These are phyloP conservation scores for Allium sativum DNA, from an alignment of 106 monocot genomes.

Conservation along the genomic window DNA sequence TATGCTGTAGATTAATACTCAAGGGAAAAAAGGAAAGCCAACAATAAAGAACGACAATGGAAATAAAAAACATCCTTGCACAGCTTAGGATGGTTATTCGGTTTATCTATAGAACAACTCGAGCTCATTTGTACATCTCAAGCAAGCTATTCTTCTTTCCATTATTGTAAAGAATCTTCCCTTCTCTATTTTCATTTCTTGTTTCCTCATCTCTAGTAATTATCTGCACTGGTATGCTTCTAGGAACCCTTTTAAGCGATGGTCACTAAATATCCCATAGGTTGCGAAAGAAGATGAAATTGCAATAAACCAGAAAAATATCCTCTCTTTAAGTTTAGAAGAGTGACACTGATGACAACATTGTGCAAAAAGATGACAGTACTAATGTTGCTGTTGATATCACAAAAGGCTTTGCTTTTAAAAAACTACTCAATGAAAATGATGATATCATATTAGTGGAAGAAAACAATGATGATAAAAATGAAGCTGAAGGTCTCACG, in stretches of 20 bases:
- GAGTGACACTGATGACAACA: background rate
- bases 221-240: slow-evolving; percentile 72
- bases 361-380: slow-evolving; percentile 13
- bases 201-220: slow-evolving; percentile 72
- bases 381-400: slow-evolving; percentile 5
- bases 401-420: background rate
- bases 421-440: slow-evolving; percentile 15
- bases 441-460: slow-evolving; percentile 4
- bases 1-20: background rate
- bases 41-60: slow-evolving; percentile 18
- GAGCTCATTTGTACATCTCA: slow-evolving; percentile 50
- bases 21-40: background rate
- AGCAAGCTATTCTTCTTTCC: slow-evolving; percentile 31
- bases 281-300: slow-evolving; percentile 38
- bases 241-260: slow-evolving; percentile 73
- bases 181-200: slow-evolving; percentile 55
- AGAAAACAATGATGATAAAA: slow-evolving; percentile 3
- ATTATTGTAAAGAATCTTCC: slow-evolving; percentile 46
- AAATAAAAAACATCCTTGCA: slow-evolving; percentile 18
- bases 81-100: slow-evolving; percentile 24
- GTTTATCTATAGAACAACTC: slow-evolving; percentile 22
- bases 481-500: slow-evolving; percentile 18
- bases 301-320: slow-evolving; percentile 12
- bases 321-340: slow-evolving; percentile 20
- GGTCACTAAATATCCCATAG: slow-evolving; percentile 63